A percentile compares a stretch with the other conserved stretches of the same genome.
These are phyloP conservation scores for Pythium angustatum DNA, from an alignment of 352 stramenopile genomes.

Conservation along the genomic window DNA sequence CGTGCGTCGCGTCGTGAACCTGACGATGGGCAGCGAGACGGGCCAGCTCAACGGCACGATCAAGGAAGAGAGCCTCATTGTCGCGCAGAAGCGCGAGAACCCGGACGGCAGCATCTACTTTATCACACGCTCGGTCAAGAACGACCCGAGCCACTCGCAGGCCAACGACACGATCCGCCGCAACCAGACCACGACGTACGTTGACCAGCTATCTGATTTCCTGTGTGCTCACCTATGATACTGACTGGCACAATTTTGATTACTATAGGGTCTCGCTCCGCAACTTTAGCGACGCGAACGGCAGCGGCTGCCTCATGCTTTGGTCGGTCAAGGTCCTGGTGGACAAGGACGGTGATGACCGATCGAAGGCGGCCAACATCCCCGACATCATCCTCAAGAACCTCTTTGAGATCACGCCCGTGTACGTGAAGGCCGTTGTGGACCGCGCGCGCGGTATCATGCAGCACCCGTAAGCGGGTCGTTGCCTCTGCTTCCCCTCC, in stretches of 20 bases:
- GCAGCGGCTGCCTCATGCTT: conserved; percentile 65
- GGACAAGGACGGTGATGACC: conserved; percentile 74
- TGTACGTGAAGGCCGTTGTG: conserved; percentile 84
- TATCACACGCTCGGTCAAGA: conserved; percentile 58
- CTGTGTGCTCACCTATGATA: no score
- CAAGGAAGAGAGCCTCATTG: conserved; percentile 79
- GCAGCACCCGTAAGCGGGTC: conserved; percentile 23
- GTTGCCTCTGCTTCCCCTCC: background rate
- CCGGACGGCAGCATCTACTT: conserved; percentile 70
- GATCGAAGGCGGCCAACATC: conserved; percentile 75
- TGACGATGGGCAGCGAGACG: conserved; percentile 75
- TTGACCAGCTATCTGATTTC: no score
- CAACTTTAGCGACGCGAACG: conserved; percentile 77
- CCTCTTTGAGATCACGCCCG: conserved; percentile 83
- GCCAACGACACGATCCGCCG: conserved; percentile 65
- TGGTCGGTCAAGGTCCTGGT: conserved; percentile 86
- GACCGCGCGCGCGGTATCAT: conserved; percentile 58
- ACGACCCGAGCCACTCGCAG: conserved; percentile 77
- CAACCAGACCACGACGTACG: conserved; percentile 75
- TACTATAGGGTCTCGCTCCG: conserved; percentile 68
- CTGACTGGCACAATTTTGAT: background rate
- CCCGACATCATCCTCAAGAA: conserved; percentile 89
- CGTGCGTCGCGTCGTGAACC: conserved; percentile 74
- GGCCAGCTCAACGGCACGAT: conserved; percentile 71
- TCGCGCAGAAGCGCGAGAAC: conserved; percentile 83